Conservation (phyloP, 768 basidiomycete species). For the Myochromella boudieri region DNA sequence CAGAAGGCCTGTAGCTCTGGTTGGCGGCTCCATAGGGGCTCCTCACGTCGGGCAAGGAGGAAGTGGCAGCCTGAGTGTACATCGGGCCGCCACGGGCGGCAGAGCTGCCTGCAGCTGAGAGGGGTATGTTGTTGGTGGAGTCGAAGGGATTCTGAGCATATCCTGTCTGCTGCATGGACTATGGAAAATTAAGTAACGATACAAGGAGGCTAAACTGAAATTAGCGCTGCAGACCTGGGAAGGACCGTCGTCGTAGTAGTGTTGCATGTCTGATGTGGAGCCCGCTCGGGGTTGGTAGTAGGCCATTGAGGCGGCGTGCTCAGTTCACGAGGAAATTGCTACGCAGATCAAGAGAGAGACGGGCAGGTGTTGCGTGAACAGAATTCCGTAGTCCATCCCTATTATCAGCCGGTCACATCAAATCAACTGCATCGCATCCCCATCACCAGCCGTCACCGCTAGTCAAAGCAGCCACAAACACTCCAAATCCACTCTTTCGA, state of each 20-base stretch:
- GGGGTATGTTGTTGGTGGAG: conserved; percentile 17
- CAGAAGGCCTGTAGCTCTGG: conserved; percentile 15
- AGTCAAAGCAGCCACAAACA: too few relatives aligned
- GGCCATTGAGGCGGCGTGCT: conserved; percentile 7
- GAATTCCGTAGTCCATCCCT: neutral
- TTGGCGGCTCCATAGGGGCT: conserved; percentile 3
- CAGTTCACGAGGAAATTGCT: neutral
- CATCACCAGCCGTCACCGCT: too few relatives aligned
- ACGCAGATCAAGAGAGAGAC: neutral
- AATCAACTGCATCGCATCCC: neutral
- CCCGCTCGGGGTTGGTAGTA: conserved; percentile 20
- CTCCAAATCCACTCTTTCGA: too few relatives aligned
- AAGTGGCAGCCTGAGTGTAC: conserved; percentile 18
- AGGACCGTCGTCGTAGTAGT: conserved; percentile 18
- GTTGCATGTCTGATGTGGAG: conserved; percentile 14
- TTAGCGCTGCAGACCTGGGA: conserved; percentile 12
- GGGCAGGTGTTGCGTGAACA: neutral
- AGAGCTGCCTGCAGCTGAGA: conserved; percentile 12
- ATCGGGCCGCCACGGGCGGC: conserved; percentile 13
- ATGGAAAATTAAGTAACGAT: neutral
- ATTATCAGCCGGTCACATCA: neutral
- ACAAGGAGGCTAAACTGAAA: too few relatives aligned
- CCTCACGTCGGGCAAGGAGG: conserved; percentile 15
- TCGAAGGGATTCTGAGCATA: conserved; percentile 18
- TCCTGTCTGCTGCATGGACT: conserved; percentile 8